Conservation (phyloP, 225 moss, liverwort and hornwort species). For the Sphagnum contortum region DNA sequence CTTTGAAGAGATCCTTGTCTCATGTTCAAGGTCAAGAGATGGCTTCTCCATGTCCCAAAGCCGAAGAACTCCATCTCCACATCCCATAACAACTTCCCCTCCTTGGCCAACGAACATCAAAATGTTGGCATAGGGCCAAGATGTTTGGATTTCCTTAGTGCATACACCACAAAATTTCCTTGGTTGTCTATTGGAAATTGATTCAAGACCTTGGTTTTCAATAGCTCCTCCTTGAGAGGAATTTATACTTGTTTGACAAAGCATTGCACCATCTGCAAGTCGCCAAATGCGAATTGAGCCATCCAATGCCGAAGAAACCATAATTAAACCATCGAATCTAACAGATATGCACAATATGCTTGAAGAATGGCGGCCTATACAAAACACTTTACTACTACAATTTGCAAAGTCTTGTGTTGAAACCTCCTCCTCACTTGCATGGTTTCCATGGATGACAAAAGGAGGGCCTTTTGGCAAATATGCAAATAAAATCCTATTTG, state of each 20-base stretch:
- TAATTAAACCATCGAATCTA: slow-evolving; percentile 22
- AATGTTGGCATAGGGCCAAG: slow-evolving; percentile 3
- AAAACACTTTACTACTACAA: slow-evolving; percentile 19
- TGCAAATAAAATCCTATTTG: slow-evolving; percentile 25
- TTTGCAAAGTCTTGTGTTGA: neutral
- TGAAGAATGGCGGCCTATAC: slow-evolving; percentile 27
- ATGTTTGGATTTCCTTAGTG: slow-evolving; percentile 7
- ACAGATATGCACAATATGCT: slow-evolving; percentile 22
- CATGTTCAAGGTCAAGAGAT: neutral
- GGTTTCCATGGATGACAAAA: neutral
- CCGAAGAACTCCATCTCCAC: slow-evolving; percentile 28
- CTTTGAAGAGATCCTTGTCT: too few species aligned
- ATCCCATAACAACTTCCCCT: slow-evolving; percentile 24
- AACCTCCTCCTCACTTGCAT: neutral
- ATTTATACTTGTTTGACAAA: slow-evolving; percentile 14
- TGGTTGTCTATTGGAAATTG: too few species aligned
- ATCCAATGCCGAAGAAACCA: slow-evolving; percentile 26
- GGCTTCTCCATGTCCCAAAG: slow-evolving; percentile 18
- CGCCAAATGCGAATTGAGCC: slow-evolving; percentile 27
- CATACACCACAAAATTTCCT: neutral
- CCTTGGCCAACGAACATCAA: slow-evolving; percentile 17
- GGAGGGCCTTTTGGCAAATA: slow-evolving; percentile 15
- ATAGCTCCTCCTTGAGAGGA: neutral
- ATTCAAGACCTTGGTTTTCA: too few species aligned
- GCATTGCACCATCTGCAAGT: slow-evolving; percentile 26